Conservation (phyloP, 495 filamentous ascomycete species). For the Extremus antarcticus region DNA sequence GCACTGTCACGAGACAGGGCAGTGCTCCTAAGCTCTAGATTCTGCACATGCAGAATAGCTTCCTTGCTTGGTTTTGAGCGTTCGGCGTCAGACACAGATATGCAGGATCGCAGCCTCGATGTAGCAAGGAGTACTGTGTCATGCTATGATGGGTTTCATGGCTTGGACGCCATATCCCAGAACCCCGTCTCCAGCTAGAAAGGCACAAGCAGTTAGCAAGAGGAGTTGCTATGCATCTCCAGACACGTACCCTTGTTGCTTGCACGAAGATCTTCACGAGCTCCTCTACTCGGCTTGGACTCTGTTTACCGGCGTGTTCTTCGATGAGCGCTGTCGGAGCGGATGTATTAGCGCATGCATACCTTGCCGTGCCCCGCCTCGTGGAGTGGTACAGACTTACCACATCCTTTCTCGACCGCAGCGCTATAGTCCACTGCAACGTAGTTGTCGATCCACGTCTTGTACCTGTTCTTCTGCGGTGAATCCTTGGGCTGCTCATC, state of each 20-base stretch:
- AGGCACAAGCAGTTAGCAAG: too few relatives aligned
- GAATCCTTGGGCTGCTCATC: constrained; percentile 32
- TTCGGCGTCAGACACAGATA: background rate
- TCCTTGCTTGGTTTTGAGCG: background rate
- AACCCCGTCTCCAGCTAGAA: constrained; percentile 85
- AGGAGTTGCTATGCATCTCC: background rate
- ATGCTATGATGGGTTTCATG: background rate
- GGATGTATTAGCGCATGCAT: constrained; percentile 21
- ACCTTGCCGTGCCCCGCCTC: too few relatives aligned
- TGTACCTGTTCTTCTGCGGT: constrained; percentile 60
- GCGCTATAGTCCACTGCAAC: constrained; percentile 63
- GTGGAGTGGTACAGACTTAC: constrained; percentile 44
- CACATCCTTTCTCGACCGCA: constrained; percentile 55
- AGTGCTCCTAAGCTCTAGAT: constrained; percentile 29
- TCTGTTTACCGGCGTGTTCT: constrained; percentile 55
- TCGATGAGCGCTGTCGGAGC: constrained; percentile 53
- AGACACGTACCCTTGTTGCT: constrained; percentile 59
- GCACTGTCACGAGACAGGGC: constrained; percentile 64
- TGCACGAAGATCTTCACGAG: constrained; percentile 73
- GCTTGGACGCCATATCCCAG: constrained; percentile 63
- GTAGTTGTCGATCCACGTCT: constrained; percentile 84
- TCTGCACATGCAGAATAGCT: background rate
- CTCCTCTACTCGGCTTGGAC: constrained; percentile 64
- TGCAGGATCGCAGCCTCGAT: background rate
- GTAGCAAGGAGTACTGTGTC: background rate